These are phyloP conservation scores for Moelleriella libera DNA, from an alignment of 2,329 filamentous ascomycete genomes.

Conservation along the genomic window DNA sequence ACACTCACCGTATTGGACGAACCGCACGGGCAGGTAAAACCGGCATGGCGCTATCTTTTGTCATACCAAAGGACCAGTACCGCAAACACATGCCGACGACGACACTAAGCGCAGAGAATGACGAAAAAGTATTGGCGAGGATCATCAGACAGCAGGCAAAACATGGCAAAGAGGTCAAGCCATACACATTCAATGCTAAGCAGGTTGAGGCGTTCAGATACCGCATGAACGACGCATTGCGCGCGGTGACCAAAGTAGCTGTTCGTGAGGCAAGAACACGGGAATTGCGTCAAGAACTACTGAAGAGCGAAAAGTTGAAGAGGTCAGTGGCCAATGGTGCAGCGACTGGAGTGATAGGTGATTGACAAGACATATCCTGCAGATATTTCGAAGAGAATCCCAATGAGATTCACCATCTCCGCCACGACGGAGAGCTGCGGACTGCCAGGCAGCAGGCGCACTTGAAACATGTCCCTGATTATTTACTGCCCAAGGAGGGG, in stretches of 20 bases:
- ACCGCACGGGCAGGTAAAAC: conserved; percentile 84
- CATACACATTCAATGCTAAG: conserved; percentile 89
- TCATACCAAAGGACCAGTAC: conserved; percentile 68
- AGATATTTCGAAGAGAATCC: conserved; percentile 94
- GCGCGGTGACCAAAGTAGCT: conserved; percentile 78
- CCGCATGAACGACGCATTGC: conserved; percentile 81
- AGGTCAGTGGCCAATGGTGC: conserved; percentile 23
- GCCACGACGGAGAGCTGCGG: conserved; percentile 80
- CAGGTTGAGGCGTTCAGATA: conserved; percentile 92
- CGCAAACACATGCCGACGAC: conserved; percentile 83
- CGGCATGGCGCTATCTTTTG: conserved; percentile 92
- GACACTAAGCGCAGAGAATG: conserved; percentile 60
- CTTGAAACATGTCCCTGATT: conserved; percentile 88
- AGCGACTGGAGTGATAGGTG: not conserved
- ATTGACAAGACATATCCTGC: not conserved
- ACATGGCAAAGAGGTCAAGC: conserved; percentile 67
- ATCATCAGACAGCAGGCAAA: conserved; percentile 70
- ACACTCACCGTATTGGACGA: conserved; percentile 91
- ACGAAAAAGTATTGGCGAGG: conserved; percentile 71
- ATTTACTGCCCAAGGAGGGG: conserved; percentile 68
- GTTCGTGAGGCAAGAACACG: conserved; percentile 80
- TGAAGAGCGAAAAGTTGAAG: conserved; percentile 89
- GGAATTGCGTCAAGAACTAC: conserved; percentile 76
- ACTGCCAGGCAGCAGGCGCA: conserved; percentile 77
- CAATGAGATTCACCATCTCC: conserved; percentile 68